Conservation (phyloP, 208 protist genomes). For the Trypanosoma vivax region DNA sequence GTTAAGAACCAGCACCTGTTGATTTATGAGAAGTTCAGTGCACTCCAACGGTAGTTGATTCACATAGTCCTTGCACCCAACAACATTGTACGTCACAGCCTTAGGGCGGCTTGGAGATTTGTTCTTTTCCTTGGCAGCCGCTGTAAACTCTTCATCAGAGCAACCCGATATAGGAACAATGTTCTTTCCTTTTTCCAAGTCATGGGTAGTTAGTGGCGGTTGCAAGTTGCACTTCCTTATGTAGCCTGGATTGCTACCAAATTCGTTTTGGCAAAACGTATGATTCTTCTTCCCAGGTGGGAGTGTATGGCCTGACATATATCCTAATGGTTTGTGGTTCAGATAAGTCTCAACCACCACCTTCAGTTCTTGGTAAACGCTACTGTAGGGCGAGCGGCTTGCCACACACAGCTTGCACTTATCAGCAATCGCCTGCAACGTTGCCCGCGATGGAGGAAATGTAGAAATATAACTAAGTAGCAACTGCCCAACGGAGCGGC, state of each 20-base stretch:
- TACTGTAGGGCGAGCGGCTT: conserved; percentile 16
- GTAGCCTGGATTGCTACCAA: conserved; percentile 24
- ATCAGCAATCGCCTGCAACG: conserved; percentile 26
- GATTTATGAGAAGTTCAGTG: conserved; percentile 43
- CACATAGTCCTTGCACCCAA: conserved; percentile 59
- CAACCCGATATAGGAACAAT: conserved; percentile 20
- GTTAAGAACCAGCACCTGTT: conserved; percentile 57
- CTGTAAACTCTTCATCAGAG: conserved; percentile 21
- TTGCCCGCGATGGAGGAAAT: conserved; percentile 57
- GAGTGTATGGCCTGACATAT: conserved; percentile 24
- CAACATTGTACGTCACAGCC: conserved; percentile 24
- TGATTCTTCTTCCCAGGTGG: conserved; percentile 12
- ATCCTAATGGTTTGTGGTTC: conserved; percentile 22
- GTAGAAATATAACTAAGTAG: conserved; percentile 54
- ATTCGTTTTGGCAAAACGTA: conserved; percentile 18
- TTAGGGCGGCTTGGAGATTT: conserved; percentile 10
- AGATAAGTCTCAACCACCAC: conserved; percentile 24
- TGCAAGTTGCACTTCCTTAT: conserved; percentile 25
- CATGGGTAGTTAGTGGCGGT: conserved; percentile 15
- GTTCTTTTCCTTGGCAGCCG: conserved; percentile 20
- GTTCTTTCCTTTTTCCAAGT: conserved; percentile 22
- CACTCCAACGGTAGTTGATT: conserved; percentile 70
- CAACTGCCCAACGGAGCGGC: conserved; percentile 52
- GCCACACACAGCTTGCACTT: conserved; percentile 15
- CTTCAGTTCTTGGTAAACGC: conserved; percentile 24